Conservation (phyloP, 371 early-diverging fungal species). For the Phascolomyces articulosus region DNA sequence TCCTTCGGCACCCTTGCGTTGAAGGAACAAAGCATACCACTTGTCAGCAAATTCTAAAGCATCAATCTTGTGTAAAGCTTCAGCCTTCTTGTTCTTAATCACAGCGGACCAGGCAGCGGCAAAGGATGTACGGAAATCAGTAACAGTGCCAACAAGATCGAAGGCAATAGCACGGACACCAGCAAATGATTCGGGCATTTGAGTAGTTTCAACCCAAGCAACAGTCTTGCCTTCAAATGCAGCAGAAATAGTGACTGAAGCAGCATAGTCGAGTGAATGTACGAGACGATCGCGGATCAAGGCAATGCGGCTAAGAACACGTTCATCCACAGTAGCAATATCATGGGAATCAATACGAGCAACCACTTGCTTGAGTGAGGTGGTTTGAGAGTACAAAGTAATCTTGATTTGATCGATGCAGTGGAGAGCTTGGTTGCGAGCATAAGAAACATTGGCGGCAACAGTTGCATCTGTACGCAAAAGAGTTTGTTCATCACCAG, state of each 20-base stretch:
- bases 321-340: constrained; percentile 11
- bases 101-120: constrained; percentile 23
- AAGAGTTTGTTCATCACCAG: constrained; percentile 4
- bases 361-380: constrained; percentile 27
- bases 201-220: constrained; percentile 39
- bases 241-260: constrained; percentile 28
- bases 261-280: constrained; percentile 24
- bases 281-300: constrained; percentile 29
- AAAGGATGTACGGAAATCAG: constrained; percentile 33
- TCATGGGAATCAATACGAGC: constrained; percentile 9
- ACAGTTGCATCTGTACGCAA: constrained; percentile 2
- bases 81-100: constrained; percentile 19
- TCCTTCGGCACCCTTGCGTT: constrained; percentile 23
- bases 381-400: constrained; percentile 25
- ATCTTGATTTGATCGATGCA: constrained; percentile 31
- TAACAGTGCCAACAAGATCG: constrained; percentile 39
- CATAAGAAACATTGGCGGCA: constrained; percentile 12
- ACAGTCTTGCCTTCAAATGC: constrained; percentile 46
- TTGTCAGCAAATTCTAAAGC: constrained; percentile 24
- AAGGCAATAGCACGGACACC: constrained; percentile 41
- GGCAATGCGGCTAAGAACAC: constrained; percentile 18
- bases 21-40: constrained; percentile 34
- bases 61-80: constrained; percentile 21
- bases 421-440: constrained; percentile 33
- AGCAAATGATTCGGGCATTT: constrained; percentile 35